Conservation (phyloP, 2,329 filamentous ascomycete genomes). For the Dissoconium aciculare region DNA sequence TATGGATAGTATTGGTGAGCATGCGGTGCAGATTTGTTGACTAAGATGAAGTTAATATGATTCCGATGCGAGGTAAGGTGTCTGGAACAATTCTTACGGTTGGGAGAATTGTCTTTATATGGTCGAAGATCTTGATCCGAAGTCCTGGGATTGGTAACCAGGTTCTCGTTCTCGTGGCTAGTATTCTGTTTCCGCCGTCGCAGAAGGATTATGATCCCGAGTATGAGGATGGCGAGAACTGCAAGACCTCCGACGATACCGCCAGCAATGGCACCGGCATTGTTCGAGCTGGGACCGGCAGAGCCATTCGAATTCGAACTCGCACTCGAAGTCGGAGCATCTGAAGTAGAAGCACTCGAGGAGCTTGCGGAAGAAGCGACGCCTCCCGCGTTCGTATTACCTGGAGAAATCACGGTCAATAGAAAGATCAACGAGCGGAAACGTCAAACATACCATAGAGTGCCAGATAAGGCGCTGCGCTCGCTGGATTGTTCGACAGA, state of each 20-base stretch:
- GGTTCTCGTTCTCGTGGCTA: slow-evolving; percentile 1
- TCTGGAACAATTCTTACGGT: slow-evolving; percentile 1
- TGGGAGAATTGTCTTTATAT: slow-evolving; percentile 2
- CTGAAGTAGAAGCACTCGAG: not conserved
- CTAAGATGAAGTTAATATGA: no score
- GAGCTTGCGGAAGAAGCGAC: not conserved
- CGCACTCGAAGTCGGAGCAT: no score
- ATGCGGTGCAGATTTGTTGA: slow-evolving; percentile 4
- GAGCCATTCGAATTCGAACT: no score
- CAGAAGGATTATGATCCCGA: slow-evolving; percentile 4
- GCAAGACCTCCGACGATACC: slow-evolving; percentile 9
- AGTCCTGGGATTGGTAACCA: slow-evolving; percentile 3
- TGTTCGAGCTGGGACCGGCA: no score
- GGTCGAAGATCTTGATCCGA: not conserved
- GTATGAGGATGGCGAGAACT: slow-evolving; percentile 4
- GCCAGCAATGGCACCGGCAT: slow-evolving; percentile 9
- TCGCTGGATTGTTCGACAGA: slow-evolving; percentile 5
- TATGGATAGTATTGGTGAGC: slow-evolving; percentile 5
- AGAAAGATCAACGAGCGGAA: slow-evolving; percentile 1
- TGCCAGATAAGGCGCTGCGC: slow-evolving; percentile 5
- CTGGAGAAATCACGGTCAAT: not conserved
- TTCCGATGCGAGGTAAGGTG: no score
- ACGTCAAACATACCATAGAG: slow-evolving; percentile 2
- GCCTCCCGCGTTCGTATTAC: not conserved
- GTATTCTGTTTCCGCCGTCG: slow-evolving; percentile 6